Percentiles rank a stretch among this genome's conserved stretches.
Conservation (phyloP, 2,329 filamentous ascomycete genomes). For the Hortaea sp. region DNA sequence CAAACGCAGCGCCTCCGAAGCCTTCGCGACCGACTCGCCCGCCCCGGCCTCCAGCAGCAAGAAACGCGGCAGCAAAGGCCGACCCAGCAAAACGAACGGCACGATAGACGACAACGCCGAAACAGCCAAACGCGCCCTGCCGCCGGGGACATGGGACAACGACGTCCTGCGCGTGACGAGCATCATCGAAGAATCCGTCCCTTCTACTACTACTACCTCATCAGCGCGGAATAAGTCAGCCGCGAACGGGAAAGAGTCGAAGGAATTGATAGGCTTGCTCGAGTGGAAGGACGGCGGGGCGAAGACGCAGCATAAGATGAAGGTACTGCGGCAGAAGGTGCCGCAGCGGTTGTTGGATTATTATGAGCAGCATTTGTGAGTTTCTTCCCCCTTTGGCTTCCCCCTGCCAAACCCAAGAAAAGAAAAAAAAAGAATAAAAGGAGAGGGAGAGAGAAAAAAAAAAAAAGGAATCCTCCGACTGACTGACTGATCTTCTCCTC, state of each 20-base stretch:
- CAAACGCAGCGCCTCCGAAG: constrained; percentile 11
- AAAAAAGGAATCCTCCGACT: no score
- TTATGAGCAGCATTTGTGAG: constrained; percentile 30
- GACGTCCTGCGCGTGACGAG: constrained; percentile 61
- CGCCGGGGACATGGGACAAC: constrained; percentile 67
- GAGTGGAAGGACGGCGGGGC: constrained; percentile 59
- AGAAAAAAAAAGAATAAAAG: no score
- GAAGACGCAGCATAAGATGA: constrained; percentile 63
- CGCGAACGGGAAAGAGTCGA: constrained; percentile 25
- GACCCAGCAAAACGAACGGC: constrained; percentile 15
- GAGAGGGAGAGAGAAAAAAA: no score
- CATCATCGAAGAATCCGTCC: constrained; percentile 49
- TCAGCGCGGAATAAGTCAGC: not conserved
- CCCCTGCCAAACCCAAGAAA: not conserved
- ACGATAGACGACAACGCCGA: constrained; percentile 7
- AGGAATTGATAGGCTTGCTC: constrained; percentile 55
- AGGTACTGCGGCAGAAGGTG: constrained; percentile 61
- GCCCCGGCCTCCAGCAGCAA: constrained; percentile 11
- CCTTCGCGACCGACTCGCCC: constrained; percentile 17
- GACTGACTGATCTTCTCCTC: no score
- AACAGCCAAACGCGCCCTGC: constrained; percentile 48
- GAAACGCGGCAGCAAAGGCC: constrained; percentile 11
- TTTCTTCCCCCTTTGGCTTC: constrained; percentile 5
- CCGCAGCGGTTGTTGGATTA: constrained; percentile 52
- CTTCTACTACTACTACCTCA: not conserved